These are phyloP conservation scores for Creolimax fragrantissima DNA, from an alignment of 78 protist species.

Conservation along the genomic window DNA sequence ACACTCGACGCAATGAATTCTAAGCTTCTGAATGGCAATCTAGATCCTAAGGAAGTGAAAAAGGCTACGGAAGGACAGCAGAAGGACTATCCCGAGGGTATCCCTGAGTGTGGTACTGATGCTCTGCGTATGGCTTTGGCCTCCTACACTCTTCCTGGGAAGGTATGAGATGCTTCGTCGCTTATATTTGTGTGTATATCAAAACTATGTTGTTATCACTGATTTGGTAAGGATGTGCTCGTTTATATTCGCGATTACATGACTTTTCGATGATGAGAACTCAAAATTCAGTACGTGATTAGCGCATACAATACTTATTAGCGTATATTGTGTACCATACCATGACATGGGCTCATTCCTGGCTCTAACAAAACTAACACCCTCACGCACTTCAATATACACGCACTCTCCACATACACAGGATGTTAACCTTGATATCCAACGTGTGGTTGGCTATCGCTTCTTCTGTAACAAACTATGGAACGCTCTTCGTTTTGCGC, in stretches of 20 bases:
- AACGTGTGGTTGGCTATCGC: conserved; percentile 75
- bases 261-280: no score
- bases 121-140: conserved; percentile 93
- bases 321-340: no score
- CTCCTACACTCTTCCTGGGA: conserved; percentile 60
- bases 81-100: conserved; percentile 91
- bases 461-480: conserved; percentile 95
- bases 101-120: conserved; percentile 96
- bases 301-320: no score
- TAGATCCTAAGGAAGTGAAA: conserved; percentile 57
- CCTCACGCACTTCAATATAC: not conserved
- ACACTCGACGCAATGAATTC: conserved; percentile 1
- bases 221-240: no score
- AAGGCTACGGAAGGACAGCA: conserved; percentile 47
- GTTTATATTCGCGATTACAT: no score
- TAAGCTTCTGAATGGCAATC: conserved; percentile 59
- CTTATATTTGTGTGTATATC: no score
- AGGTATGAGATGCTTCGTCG: not conserved
- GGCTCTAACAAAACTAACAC: no score
- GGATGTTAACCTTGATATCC: conserved; percentile 87
- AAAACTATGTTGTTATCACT: no score
- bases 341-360: no score
- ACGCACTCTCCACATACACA: conserved; percentile 1
- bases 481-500: conserved; percentile 71
- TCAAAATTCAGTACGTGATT: no score